phyloP scores from a whole-genome alignment of 2,329 filamentous ascomycete genomes.

The Xylaria sp. region DNA sequence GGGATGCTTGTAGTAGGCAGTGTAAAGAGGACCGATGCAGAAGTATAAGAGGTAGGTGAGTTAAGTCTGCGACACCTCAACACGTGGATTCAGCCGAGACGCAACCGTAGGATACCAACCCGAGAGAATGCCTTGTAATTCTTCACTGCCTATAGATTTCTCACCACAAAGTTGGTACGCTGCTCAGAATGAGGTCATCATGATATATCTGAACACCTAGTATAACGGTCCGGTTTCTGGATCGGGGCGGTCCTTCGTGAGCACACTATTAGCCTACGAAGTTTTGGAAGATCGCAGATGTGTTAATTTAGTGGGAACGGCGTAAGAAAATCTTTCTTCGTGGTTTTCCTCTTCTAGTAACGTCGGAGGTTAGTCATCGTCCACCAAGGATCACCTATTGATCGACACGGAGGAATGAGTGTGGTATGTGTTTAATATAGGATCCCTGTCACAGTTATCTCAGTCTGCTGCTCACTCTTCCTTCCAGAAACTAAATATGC shows the following conservation, averaged over 20 bases:
- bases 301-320: background rate
- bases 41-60: background rate
- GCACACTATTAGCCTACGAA: no score
- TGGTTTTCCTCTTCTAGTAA: conserved; percentile 9
- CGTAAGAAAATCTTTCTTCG: background rate
- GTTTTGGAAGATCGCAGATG: background rate
- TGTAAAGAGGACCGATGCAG: background rate
- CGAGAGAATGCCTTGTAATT: background rate
- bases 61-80: background rate
- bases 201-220: background rate
- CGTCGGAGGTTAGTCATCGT: background rate
- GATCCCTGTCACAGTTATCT: conserved; percentile 20
- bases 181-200: background rate
- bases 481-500: conserved; percentile 15
- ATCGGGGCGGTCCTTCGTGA: no score
- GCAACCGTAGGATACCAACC: background rate
- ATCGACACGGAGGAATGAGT: conserved; percentile 3
- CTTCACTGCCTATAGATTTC: background rate
- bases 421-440: conserved; percentile 17
- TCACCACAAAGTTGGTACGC: background rate
- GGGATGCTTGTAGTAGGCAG: background rate
- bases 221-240: no score
- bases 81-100: conserved; percentile 20
- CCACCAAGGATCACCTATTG: background rate
- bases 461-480: background rate